Evolutionary conservation across 495 filamentous ascomycete genomes (phyloP).

Genomic region (Opeltia flavorubescens): DNA sequence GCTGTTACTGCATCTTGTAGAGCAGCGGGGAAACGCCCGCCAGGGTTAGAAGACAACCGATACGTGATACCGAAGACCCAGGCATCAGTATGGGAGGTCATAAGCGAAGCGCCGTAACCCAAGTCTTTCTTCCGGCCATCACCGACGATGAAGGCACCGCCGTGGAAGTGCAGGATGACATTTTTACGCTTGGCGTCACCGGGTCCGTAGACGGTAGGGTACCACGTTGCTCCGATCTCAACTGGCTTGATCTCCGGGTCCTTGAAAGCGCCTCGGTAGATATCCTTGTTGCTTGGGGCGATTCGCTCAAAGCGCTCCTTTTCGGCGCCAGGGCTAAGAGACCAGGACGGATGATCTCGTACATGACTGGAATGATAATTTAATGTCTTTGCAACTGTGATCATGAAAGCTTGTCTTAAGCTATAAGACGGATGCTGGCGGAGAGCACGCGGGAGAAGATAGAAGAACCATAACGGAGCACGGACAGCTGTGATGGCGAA

Average conservation of each 20-base stretch:
- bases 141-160: constrained; percentile 31
- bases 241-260: constrained; percentile 17
- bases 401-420: constrained; percentile 16
- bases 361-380: constrained; percentile 1
- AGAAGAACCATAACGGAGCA: constrained; percentile 3
- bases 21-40: constrained; percentile 28
- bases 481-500: not conserved
- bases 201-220: constrained; percentile 12
- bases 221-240: constrained; percentile 25
- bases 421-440: constrained; percentile 18
- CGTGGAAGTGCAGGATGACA: constrained; percentile 37
- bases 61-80: constrained; percentile 10
- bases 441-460: constrained; percentile 1
- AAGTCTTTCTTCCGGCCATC: not conserved
- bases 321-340: constrained; percentile 12
- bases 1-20: constrained; percentile 32
- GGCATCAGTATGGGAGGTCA: not conserved
- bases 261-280: constrained; percentile 18
- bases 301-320: constrained; percentile 14
- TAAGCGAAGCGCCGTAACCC: not conserved
- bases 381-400: constrained; percentile 8
- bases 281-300: constrained; percentile 7
- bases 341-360: not conserved
- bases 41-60: constrained; percentile 21
- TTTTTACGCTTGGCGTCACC: not conserved